Base-by-base conservation (phyloP, 495 filamentous ascomycete genomes). In the Aeminium ludgeri region DNA sequence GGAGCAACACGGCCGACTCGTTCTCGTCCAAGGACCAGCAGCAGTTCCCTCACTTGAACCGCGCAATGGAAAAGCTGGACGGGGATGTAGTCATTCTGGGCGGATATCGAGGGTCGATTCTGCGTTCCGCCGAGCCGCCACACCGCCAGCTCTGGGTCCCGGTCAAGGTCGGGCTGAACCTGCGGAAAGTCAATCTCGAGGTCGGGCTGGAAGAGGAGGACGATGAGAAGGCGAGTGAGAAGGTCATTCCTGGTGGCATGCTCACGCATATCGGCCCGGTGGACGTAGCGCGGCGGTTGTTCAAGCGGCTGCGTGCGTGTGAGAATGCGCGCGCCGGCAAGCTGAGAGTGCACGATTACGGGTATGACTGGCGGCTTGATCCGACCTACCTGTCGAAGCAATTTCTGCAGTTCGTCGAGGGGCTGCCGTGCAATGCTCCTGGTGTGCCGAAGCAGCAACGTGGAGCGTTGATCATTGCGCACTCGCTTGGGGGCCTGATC, bases 301-400 rank as follows among this genome's bases (percentile, higher is more conserved):
- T 97, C 49, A 89, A 85, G 54, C 72, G 77, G 17, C 52, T 95
- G 20, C 67, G 71, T 42, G 74, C 78, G 27, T 80, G 72, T 40
- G 73, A 81, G 30, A 89, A 87, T 45, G 73, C 74, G 2, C 59
- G 67, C 30, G 68, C 66, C 11, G 82, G 82, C 18, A 78, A 69
- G 43, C 62, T 95, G 1, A 67, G 85, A 30, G 73, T 95, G 2
- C 80, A 80, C 59, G 78, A 95, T 46, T 97, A 89, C 51, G 86
- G 89, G 23, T 97, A 93, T 54, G 87, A 97, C 57, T 97, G 87
- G 87, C 73, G 89, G 20, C 62, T 97, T 40, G 84, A 80, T 44
- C 89, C 89, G 1, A 70, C 81, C 51, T 60, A 87, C 1, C 68
- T 91, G 2, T 83, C 80, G 0, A 62, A 65, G 8, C 69, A 70